phyloP scores from a whole-genome alignment of 495 filamentous ascomycete genomes.

The Annulohypoxylon moriforme region DNA sequence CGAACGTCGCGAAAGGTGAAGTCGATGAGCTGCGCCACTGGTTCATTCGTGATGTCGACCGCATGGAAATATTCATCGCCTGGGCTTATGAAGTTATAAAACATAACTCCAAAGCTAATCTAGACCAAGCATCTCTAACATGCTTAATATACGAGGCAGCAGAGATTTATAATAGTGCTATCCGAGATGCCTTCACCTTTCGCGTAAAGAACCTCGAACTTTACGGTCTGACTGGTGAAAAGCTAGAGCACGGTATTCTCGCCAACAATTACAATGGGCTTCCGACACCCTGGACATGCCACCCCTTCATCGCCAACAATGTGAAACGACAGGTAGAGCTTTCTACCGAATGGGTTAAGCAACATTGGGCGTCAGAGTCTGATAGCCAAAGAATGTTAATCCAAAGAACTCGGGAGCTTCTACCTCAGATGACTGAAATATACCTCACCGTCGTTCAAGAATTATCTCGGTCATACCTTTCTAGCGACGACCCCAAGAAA shows the following conservation, averaged over 20 bases:
- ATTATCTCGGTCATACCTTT: slow-evolving; percentile 52
- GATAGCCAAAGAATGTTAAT: slow-evolving; percentile 42
- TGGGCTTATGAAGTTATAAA: slow-evolving; percentile 80
- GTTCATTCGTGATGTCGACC: slow-evolving; percentile 81
- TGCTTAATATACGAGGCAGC: slow-evolving; percentile 76
- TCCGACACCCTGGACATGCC: slow-evolving; percentile 85
- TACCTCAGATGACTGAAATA: slow-evolving; percentile 58
- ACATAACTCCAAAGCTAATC: slow-evolving; percentile 67
- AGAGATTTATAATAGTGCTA: slow-evolving; percentile 76
- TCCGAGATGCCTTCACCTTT: slow-evolving; percentile 80
- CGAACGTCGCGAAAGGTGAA: slow-evolving; percentile 67
- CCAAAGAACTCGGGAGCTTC: slow-evolving; percentile 49
- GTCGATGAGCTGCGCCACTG: slow-evolving; percentile 80
- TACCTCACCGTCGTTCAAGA: slow-evolving; percentile 59
- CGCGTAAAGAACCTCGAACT: slow-evolving; percentile 70
- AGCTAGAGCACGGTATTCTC: slow-evolving; percentile 76
- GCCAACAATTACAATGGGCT: slow-evolving; percentile 68
- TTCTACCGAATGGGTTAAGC: slow-evolving; percentile 49
- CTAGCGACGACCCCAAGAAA: slow-evolving; percentile 51
- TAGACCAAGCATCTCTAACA: slow-evolving; percentile 60
- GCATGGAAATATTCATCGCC: slow-evolving; percentile 77
- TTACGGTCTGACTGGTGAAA: slow-evolving; percentile 75
- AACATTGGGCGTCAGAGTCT: slow-evolving; percentile 40
- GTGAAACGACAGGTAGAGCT: slow-evolving; percentile 66
- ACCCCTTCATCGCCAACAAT: slow-evolving; percentile 66